phyloP scores from a whole-genome alignment of 179 eudicot species.

The Amaranthus tricolor region DNA sequence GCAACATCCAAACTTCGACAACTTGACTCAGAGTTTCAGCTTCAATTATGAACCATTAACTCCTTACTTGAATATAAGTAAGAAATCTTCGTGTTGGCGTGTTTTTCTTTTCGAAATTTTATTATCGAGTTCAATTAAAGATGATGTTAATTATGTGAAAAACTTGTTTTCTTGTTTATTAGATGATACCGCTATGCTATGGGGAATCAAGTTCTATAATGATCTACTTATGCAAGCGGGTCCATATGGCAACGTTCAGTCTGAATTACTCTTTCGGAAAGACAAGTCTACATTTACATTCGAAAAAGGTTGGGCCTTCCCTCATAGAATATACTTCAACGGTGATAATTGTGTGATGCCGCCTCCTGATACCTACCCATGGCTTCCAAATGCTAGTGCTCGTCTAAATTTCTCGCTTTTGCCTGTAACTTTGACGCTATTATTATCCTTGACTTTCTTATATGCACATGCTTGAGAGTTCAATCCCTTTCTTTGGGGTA shows the following conservation, averaged over 20 bases:
- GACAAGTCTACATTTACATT: slow-evolving; percentile 57
- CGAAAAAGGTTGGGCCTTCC: slow-evolving; percentile 79
- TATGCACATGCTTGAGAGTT: slow-evolving; percentile 28
- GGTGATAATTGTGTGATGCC: slow-evolving; percentile 87
- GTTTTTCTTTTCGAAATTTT: no score
- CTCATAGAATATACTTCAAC: slow-evolving; percentile 63
- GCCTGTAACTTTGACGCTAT: slow-evolving; percentile 23
- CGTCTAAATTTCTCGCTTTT: slow-evolving; percentile 25
- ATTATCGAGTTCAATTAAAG: no score
- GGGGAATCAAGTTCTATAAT: slow-evolving; percentile 64
- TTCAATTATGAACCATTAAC: slow-evolving; percentile 38
- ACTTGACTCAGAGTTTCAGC: slow-evolving; percentile 38
- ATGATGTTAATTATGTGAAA: neutral
- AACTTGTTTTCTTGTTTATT: neutral
- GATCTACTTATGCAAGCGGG: slow-evolving; percentile 64
- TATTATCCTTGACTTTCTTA: slow-evolving; percentile 33
- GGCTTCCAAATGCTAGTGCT: slow-evolving; percentile 44
- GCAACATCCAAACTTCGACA: slow-evolving; percentile 49
- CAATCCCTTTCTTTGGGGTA: neutral
- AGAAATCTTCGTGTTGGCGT: no score
- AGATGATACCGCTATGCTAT: slow-evolving; percentile 82
- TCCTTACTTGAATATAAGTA: slow-evolving; percentile 41
- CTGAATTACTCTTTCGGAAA: slow-evolving; percentile 64
- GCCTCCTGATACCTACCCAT: slow-evolving; percentile 65
- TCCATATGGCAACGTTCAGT: slow-evolving; percentile 61